These are phyloP conservation scores for Starmerella sirachaensis DNA, from an alignment of 805 yeast species.

Conservation along the genomic window DNA sequence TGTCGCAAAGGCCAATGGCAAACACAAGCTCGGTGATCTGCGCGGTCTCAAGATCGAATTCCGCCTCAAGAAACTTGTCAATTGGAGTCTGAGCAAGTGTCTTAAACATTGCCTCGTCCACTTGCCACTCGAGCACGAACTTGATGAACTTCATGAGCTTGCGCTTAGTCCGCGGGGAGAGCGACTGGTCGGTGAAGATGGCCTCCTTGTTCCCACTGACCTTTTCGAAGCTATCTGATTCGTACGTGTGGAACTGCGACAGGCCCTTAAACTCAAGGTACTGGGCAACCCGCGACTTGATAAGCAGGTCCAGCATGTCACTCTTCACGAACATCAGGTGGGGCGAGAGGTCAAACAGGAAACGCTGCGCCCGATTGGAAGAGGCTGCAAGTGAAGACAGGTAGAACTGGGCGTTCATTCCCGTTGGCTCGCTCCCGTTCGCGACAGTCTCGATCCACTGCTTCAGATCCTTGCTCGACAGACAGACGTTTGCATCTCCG, in stretches of 20 bases:
- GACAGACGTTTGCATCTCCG: conserved; percentile 78
- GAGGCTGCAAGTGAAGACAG: conserved; percentile 44
- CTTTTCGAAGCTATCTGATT: conserved; percentile 80
- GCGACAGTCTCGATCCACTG: conserved; percentile 73
- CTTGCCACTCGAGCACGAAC: conserved; percentile 65
- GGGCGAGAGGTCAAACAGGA: conserved; percentile 81
- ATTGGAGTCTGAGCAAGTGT: conserved; percentile 46
- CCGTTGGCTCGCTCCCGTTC: conserved; percentile 23
- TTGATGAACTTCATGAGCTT: conserved; percentile 83
- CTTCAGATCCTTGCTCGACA: conserved; percentile 75
- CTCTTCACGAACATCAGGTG: conserved; percentile 79
- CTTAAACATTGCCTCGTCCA: conserved; percentile 44
- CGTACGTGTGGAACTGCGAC: conserved; percentile 84
- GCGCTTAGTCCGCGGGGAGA: conserved; percentile 66
- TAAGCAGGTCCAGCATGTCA: conserved; percentile 66
- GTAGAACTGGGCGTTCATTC: conserved; percentile 66
- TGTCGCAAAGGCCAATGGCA: conserved; percentile 70
- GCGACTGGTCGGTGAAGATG: conserved; percentile 76
- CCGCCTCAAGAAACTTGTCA: conserved; percentile 43
- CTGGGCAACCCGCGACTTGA: conserved; percentile 77
- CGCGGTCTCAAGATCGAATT: conserved; percentile 58
- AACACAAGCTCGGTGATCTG: conserved; percentile 76
- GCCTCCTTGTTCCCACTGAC: conserved; percentile 81
- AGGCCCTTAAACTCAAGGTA: conserved; percentile 87
- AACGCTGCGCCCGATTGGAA: conserved; percentile 32